Base-by-base conservation (phyloP, 139 green algal species). In the Gonium pectorale region DNA sequence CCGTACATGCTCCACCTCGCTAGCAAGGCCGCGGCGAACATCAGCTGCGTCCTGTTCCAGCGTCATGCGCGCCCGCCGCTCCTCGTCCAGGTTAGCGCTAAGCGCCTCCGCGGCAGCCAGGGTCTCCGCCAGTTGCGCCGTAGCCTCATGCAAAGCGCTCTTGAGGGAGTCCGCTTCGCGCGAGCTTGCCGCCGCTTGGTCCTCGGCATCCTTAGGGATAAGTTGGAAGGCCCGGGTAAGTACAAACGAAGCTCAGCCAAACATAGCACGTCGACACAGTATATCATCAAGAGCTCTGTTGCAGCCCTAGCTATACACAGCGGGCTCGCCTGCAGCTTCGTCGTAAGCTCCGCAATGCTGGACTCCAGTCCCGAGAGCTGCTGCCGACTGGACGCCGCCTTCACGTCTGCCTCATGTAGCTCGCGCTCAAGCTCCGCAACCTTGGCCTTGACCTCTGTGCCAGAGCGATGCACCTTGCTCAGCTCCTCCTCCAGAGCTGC, bases 11-110 rank as follows among this genome's bases (percentile, higher is more conserved):
- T 67, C 19, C n/a, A 27, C 60, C 63, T 69, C 63, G 31, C n/a
- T n/a, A n/a, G n/a, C n/a, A n/a, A n/a, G n/a, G 26, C 29, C 27
- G 27, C 29, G 27, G 27, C 6, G 3, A 15, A 7, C 59, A 29
- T 67, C 63, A 24, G 60, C 60, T 17, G 60, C 60, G n/a, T 67
- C n/a, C 72, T 80, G 35, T 38, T 81, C 54, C 54, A 81, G 38
- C 15, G 40, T 24, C 54, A 56, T 5, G 37, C 37, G 37, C 5
- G 54, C 24, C 37, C 7, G 0, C 11, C 54, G 73, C 54, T 81
- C 37, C 9, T 29, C 33, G 26, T 54, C 24, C 8, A 81, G 54
- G 13, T 41, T 54, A 54, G 38, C 27, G 54, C 56, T 54, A 29
- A 82, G 46, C n/a, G 40, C 26, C 9, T 29, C 74, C 5, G 43